Conservation (phyloP, 345 rosid genomes). For the Mercurialis annua region DNA sequence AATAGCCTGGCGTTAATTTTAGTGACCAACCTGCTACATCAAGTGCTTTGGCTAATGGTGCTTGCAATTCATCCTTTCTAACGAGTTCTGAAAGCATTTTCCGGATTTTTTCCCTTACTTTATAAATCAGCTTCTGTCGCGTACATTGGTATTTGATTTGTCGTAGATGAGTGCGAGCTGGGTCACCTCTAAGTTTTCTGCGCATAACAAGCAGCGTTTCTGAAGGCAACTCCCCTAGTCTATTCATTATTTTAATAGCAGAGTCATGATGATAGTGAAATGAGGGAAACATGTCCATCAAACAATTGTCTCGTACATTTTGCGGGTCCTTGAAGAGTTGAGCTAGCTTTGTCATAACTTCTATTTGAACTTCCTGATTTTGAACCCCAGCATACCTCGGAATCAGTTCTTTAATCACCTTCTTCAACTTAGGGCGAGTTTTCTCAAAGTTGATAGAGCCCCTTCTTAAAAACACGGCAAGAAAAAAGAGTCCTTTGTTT, state of each 20-base stretch:
- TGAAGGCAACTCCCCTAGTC: conserved; percentile 51
- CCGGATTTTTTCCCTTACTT: conserved; percentile 37
- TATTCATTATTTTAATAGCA: conserved; percentile 41
- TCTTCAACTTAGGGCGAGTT: conserved; percentile 56
- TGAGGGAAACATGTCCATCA: conserved; percentile 24
- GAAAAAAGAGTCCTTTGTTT: conserved; percentile 54
- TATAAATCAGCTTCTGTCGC: conserved; percentile 40
- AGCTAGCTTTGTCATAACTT: conserved; percentile 35
- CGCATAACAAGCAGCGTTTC: conserved; percentile 59
- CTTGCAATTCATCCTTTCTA: conserved; percentile 37
- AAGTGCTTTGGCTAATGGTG: conserved; percentile 73
- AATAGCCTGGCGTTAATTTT: conserved; percentile 38
- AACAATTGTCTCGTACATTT: conserved; percentile 41
- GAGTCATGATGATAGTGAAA: conserved; percentile 39
- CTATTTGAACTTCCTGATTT: conserved; percentile 24
- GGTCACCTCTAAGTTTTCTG: conserved; percentile 57
- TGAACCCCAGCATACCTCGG: conserved; percentile 18
- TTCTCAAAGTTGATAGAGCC: conserved; percentile 44
- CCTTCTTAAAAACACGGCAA: conserved; percentile 48
- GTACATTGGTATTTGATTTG: conserved; percentile 26
- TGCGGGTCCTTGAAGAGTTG: conserved; percentile 43
- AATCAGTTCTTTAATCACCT: conserved; percentile 45
- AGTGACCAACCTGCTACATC: conserved; percentile 57
- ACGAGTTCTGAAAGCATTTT: conserved; percentile 63
- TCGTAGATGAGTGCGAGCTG: conserved; percentile 36